These are phyloP conservation scores for Acer saccharum DNA, from an alignment of 345 rosid genomes.

Conservation along the genomic window DNA sequence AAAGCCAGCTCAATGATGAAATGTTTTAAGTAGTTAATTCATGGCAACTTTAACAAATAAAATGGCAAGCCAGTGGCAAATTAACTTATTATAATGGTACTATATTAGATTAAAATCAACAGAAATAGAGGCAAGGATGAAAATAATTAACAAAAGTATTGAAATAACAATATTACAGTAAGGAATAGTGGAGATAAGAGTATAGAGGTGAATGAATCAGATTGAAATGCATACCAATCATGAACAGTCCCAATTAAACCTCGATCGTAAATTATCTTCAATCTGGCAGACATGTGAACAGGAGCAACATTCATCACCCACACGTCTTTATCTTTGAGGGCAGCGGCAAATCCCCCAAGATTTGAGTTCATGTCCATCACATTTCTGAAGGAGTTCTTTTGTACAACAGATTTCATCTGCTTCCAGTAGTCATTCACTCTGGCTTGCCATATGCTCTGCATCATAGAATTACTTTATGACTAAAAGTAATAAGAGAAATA, in stretches of 20 bases:
- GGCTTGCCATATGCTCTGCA: constrained; percentile 83
- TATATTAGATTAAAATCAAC: not conserved
- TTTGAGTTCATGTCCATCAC: constrained; percentile 98
- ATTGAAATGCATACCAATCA: constrained; percentile 65
- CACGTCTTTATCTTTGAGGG: constrained; percentile 72
- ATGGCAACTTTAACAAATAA: not conserved
- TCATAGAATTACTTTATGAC: constrained; percentile 14
- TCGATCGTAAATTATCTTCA: constrained; percentile 90
- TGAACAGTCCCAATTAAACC: constrained; percentile 96
- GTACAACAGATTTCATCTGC: constrained; percentile 80
- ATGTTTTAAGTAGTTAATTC: not conserved
- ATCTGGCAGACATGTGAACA: constrained; percentile 52
- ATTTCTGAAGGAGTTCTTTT: constrained; percentile 75
- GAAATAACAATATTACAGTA: not conserved
- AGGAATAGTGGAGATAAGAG: not conserved
- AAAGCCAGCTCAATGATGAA: not conserved
- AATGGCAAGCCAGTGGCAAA: not conserved
- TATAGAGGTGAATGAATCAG: not conserved
- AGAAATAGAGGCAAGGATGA: not conserved
- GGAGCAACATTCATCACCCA: constrained; percentile 99
- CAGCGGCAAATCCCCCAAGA: constrained; percentile 93
- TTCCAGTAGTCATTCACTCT: constrained; percentile 90
- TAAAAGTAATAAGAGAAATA: not conserved
- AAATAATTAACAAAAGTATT: not conserved
- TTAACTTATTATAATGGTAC: not conserved